Evolutionary conservation across 306 rosid species (phyloP).

Genomic region (Trifolium subterraneum): DNA sequence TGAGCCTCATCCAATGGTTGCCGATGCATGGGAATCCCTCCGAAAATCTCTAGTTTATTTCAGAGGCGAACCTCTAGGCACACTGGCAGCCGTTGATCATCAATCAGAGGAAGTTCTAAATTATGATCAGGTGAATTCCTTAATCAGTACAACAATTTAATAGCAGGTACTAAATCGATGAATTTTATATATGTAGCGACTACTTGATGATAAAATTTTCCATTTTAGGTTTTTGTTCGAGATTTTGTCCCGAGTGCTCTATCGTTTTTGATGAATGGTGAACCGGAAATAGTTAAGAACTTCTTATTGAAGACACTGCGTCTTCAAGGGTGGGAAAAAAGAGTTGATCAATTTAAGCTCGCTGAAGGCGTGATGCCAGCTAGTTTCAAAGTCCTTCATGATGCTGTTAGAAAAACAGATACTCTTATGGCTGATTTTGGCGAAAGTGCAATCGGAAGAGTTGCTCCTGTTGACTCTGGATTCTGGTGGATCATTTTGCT

Average conservation of each 20-base stretch:
- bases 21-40: conserved; percentile 91
- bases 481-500: conserved; percentile 97
- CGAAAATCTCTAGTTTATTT: conserved; percentile 74
- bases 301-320: conserved; percentile 82
- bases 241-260: conserved; percentile 94
- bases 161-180: too few relatives aligned
- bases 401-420: conserved; percentile 73
- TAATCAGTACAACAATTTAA: neutral
- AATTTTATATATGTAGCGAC: too few relatives aligned
- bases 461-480: conserved; percentile 95
- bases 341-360: conserved; percentile 85
- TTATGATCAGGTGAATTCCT: conserved; percentile 75
- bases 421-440: conserved; percentile 87
- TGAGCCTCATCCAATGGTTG: conserved; percentile 92
- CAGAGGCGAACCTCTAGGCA: conserved; percentile 77
- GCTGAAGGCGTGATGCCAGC: conserved; percentile 97
- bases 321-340: conserved; percentile 93
- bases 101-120: conserved; percentile 85
- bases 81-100: conserved; percentile 84
- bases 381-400: conserved; percentile 90
- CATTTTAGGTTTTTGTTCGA: conserved; percentile 76
- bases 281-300: conserved; percentile 86
- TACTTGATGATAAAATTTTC: neutral
- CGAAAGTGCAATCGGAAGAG: conserved; percentile 94
- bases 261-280: conserved; percentile 91